Percentiles rank a stretch among this genome's conserved stretches.
Conservation (phyloP, 2,329 filamentous ascomycete genomes). For the Fusarium sp. region DNA sequence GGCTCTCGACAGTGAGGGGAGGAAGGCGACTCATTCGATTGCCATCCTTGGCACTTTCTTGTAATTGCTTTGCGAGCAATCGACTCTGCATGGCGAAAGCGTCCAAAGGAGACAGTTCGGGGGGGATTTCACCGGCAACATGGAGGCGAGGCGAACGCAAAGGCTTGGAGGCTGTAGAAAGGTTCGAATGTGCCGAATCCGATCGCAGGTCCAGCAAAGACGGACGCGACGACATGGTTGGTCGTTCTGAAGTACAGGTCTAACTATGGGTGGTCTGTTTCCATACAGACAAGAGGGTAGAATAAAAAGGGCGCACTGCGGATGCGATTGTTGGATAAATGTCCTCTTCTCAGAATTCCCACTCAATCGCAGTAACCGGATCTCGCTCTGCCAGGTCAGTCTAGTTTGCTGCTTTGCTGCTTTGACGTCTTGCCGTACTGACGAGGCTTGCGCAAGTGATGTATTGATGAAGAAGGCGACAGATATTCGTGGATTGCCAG, state of each 20-base stretch:
- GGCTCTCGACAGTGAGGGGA: constrained; percentile 82
- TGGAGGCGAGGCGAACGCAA: constrained; percentile 78
- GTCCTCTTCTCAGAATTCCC: constrained; percentile 5
- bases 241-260: constrained; percentile 22
- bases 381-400: not conserved
- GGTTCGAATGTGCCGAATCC: constrained; percentile 61
- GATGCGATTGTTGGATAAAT: not conserved
- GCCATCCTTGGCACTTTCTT: constrained; percentile 78
- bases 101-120: constrained; percentile 92
- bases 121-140: constrained; percentile 82
- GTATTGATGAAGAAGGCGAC: constrained; percentile 10
- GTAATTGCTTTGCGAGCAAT: constrained; percentile 84
- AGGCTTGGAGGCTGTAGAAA: constrained; percentile 59
- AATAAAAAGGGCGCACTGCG: constrained; percentile 2
- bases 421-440: constrained; percentile 2
- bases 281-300: constrained; percentile 28
- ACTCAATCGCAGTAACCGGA: not conserved
- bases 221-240: constrained; percentile 64
- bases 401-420: constrained; percentile 3
- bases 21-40: constrained; percentile 86
- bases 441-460: constrained; percentile 7
- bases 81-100: constrained; percentile 93
- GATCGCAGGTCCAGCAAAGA: constrained; percentile 68
- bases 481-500: not conserved
- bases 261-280: constrained; percentile 19